These are phyloP conservation scores for Rhodomyrtus tomentosa DNA, from an alignment of 345 rosid genomes.

Conservation along the genomic window DNA sequence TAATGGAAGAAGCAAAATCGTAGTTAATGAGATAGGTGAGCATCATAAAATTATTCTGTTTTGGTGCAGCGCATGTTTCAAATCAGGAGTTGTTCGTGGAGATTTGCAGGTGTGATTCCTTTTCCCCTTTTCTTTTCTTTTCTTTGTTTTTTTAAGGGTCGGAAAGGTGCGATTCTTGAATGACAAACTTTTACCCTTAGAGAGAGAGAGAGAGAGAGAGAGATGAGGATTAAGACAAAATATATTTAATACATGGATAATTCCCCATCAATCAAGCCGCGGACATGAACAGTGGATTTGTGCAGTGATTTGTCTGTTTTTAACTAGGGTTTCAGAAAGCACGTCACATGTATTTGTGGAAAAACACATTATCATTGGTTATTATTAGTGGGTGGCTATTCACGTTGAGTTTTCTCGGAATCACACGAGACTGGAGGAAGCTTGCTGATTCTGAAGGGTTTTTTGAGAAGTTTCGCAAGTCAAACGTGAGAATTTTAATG, in stretches of 20 bases:
- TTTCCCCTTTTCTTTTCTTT: too few relatives aligned
- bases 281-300: not conserved
- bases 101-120: not conserved
- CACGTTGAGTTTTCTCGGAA: not conserved
- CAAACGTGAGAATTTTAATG: not conserved
- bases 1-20: not conserved
- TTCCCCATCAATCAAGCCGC: not conserved
- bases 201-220: not conserved
- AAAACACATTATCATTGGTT: not conserved
- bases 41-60: not conserved
- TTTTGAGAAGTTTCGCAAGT: not conserved
- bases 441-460: too few relatives aligned
- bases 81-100: not conserved
- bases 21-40: not conserved
- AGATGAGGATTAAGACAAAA: not conserved
- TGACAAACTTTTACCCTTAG: not conserved
- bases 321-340: not conserved
- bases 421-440: too few relatives aligned
- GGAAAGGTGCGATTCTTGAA: not conserved
- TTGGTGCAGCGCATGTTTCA: not conserved
- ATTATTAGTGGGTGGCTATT: not conserved
- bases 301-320: not conserved
- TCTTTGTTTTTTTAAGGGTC: too few relatives aligned
- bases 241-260: not conserved
- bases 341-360: not conserved